A percentile compares a stretch with the other conserved stretches of the same genome.
Conservation (phyloP, 768 basidiomycete species). For the Mycena kentingensis region DNA sequence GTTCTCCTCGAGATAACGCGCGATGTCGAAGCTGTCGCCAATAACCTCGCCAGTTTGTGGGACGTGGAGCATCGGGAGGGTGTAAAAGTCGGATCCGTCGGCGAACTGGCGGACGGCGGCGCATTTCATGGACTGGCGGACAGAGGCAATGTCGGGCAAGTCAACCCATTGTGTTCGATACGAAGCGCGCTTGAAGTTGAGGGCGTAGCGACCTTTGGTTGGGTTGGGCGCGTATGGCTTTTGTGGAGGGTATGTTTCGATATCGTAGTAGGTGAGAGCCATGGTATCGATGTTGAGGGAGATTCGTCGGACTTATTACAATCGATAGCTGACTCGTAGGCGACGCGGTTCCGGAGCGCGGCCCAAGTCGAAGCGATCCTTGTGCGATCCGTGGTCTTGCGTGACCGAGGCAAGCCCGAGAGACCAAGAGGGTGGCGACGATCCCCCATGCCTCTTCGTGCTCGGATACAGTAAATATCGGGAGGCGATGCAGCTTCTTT, state of each 20-base stretch:
- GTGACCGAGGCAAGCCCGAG: too few species aligned
- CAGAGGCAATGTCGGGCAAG: constrained; percentile 38
- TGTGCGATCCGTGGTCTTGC: too few species aligned
- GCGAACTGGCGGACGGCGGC: constrained; percentile 22
- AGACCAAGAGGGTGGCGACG: too few species aligned
- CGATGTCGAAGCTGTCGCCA: constrained; percentile 39
- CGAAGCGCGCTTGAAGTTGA: constrained; percentile 17
- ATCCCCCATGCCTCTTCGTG: too few species aligned
- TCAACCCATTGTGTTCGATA: constrained; percentile 45
- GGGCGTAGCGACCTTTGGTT: constrained; percentile 12
- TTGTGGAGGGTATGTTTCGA: constrained; percentile 1
- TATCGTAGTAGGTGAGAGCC: constrained; percentile 9
- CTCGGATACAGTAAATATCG: too few species aligned
- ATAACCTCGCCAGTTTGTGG: constrained; percentile 33
- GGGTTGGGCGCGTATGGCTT: constrained; percentile 13
- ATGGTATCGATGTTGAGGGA: too few species aligned
- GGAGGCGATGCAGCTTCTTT: too few species aligned
- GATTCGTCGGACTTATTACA: too few species aligned
- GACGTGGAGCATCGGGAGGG: constrained; percentile 44
- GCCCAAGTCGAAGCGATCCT: too few species aligned
- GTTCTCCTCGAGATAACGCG: constrained; percentile 38
- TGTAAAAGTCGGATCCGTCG: constrained; percentile 31
- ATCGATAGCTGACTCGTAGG: too few species aligned
- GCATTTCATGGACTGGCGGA: constrained; percentile 30
- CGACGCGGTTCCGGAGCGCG: too few species aligned